Conservation (phyloP, 2,329 filamentous ascomycete species). For the Colletotrichum camelliae region DNA sequence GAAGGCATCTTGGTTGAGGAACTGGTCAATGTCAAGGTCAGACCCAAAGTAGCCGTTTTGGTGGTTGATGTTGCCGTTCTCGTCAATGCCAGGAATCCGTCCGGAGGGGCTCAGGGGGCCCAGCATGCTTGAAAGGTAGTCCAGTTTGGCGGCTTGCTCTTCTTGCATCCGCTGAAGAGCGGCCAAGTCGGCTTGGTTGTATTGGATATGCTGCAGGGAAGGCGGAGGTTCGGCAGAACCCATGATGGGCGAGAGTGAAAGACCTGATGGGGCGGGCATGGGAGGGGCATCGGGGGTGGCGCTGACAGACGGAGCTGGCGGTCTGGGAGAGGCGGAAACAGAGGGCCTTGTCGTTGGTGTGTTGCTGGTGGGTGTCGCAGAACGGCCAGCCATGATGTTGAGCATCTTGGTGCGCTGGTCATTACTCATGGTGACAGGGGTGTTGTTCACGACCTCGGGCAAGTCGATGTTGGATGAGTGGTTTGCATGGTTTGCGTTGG, state of each 20-base stretch:
- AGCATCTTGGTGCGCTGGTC: slow-evolving; percentile 66
- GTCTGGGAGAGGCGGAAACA: slow-evolving; percentile 15
- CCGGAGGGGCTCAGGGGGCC: slow-evolving; percentile 83
- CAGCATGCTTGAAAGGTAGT: slow-evolving; percentile 75
- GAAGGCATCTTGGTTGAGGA: slow-evolving; percentile 47
- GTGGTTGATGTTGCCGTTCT: slow-evolving; percentile 32
- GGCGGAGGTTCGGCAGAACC: slow-evolving; percentile 51
- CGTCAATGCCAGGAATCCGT: slow-evolving; percentile 73
- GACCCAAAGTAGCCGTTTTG: slow-evolving; percentile 38
- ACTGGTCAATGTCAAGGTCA: slow-evolving; percentile 57
- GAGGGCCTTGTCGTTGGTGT: slow-evolving; percentile 24
- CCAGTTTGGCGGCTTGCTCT: slow-evolving; percentile 79
- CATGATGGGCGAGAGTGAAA: slow-evolving; percentile 57
- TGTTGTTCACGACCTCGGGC: slow-evolving; percentile 61
- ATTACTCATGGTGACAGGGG: slow-evolving; percentile 57
- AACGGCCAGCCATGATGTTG: slow-evolving; percentile 61
- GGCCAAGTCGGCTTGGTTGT: slow-evolving; percentile 78
- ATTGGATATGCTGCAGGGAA: slow-evolving; percentile 65
- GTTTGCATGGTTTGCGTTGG: slow-evolving; percentile 62
- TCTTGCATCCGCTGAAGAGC: slow-evolving; percentile 79
- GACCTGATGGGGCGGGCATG: slow-evolving; percentile 26
- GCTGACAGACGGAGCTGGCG: slow-evolving; percentile 22
- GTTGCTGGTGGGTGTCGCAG: slow-evolving; percentile 28
- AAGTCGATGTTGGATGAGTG: slow-evolving; percentile 56
- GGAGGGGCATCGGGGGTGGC: slow-evolving; percentile 8